Evolutionary conservation across 2,329 filamentous ascomycete genomes (phyloP).

Genomic region (Sporothrix curviconia): DNA sequence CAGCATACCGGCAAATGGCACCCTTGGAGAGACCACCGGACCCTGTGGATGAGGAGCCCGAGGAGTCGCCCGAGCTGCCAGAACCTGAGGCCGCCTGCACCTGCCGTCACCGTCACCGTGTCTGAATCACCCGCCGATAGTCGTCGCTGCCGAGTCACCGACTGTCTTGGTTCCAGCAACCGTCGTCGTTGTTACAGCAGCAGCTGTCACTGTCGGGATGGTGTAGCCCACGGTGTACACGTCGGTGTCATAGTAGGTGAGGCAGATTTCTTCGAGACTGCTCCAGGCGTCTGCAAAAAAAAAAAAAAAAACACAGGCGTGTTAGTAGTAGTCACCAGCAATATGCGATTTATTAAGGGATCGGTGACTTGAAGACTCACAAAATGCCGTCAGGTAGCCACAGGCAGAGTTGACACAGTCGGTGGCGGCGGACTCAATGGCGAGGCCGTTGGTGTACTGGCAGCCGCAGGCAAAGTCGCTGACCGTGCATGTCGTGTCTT

Average conservation of each 20-base stretch:
- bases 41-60: neutral
- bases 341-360: no score
- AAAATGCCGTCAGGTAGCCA: conserved; percentile 8
- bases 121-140: neutral
- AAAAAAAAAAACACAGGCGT: neutral
- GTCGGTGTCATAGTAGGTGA: neutral
- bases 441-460: conserved; percentile 2
- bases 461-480: conserved; percentile 16
- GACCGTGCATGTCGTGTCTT: conserved; percentile 13
- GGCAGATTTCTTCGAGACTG: neutral
- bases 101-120: neutral
- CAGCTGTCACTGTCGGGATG: neutral
- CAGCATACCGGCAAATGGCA: conserved; percentile 17
- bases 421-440: conserved; percentile 6
- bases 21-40: conserved; percentile 14
- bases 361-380: neutral
- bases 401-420: conserved; percentile 12
- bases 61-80: neutral
- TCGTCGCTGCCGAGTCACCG: neutral
- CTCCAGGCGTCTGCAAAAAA: neutral
- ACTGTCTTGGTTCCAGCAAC: neutral
- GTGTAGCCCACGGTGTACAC: neutral
- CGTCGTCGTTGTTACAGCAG: neutral
- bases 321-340: no score
- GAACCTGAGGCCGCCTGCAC: neutral